Evolutionary conservation across 129 eudicot genomes (phyloP).

Genomic region (Lonicera japonica): DNA sequence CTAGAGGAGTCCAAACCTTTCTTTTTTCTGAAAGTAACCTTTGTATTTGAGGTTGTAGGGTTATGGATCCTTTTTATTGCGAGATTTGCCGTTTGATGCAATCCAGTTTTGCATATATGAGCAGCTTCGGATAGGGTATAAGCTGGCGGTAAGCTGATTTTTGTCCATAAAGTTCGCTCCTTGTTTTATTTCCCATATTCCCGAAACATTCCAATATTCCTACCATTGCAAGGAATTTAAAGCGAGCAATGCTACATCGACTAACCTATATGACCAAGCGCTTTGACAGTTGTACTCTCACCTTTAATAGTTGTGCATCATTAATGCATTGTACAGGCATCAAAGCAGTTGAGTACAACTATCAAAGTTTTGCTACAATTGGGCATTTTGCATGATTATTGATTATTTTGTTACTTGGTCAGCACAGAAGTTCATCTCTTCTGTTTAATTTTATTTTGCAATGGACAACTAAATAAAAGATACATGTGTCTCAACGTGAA

Average conservation of each 20-base stretch:
- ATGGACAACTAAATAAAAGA: background rate
- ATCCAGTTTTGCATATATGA: slow-evolving; percentile 85
- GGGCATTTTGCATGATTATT: background rate
- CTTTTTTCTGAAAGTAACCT: no score
- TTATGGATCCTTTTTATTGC: slow-evolving; percentile 66
- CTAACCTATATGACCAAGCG: background rate
- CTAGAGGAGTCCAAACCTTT: no score
- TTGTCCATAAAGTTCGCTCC: background rate
- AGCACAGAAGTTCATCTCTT: background rate
- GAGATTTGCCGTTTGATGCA: slow-evolving; percentile 96
- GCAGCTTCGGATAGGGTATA: slow-evolving; percentile 81
- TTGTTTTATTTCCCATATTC: background rate
- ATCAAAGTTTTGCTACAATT: background rate
- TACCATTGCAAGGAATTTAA: background rate
- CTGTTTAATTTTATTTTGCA: slow-evolving; percentile 6
- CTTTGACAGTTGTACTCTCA: no score
- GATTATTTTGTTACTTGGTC: background rate
- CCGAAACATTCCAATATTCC: background rate
- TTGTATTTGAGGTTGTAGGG: slow-evolving; percentile 49
- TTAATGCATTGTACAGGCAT: background rate
- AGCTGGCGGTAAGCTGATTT: slow-evolving; percentile 66
- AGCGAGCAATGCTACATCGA: background rate
- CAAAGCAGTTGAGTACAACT: background rate
- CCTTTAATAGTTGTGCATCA: no score
- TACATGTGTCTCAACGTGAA: no score